Conservation (phyloP, 2,329 filamentous ascomycete species). For the Penicillium capsulatum region DNA sequence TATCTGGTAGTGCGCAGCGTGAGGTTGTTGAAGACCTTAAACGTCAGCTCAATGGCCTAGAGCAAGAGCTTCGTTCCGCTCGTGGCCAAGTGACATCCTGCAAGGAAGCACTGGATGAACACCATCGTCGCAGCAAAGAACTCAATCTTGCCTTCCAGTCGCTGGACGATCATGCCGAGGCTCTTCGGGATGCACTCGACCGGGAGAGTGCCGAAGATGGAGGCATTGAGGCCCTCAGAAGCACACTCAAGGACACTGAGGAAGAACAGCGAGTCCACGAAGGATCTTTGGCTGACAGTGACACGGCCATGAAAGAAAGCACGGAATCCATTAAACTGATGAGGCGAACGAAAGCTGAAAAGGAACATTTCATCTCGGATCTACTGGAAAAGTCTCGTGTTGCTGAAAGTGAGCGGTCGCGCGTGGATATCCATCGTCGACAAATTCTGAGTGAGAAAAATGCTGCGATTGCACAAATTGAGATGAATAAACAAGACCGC, state of each 20-base stretch:
- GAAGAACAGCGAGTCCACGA: conserved; percentile 43
- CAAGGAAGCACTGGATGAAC: conserved; percentile 47
- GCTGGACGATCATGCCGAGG: conserved; percentile 59
- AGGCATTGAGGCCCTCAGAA: conserved; percentile 56
- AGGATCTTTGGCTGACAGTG: conserved; percentile 48
- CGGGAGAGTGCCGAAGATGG: conserved; percentile 60
- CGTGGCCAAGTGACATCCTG: conserved; percentile 50
- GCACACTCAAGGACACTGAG: conserved; percentile 56
- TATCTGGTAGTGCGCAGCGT: conserved; percentile 40
- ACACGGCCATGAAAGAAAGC: conserved; percentile 43
- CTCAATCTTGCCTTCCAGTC: conserved; percentile 56
- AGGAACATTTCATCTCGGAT: conserved; percentile 34
- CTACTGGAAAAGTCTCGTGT: conserved; percentile 51
- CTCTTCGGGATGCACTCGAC: conserved; percentile 63
- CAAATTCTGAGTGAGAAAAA: conserved; percentile 61
- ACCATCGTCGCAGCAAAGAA: conserved; percentile 46
- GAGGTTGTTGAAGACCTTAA: conserved; percentile 52
- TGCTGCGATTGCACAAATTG: conserved; percentile 50
- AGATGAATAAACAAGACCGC: conserved; percentile 48
- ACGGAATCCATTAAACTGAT: conserved; percentile 35
- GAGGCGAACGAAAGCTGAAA: conserved; percentile 35
- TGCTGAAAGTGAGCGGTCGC: conserved; percentile 51
- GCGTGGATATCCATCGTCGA: conserved; percentile 48
- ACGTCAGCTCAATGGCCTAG: conserved; percentile 52
- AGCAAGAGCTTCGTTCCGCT: conserved; percentile 47